Evolutionary conservation across 129 eudicot genomes (phyloP).

Genomic region (Helichrysum umbraculigerum): DNA sequence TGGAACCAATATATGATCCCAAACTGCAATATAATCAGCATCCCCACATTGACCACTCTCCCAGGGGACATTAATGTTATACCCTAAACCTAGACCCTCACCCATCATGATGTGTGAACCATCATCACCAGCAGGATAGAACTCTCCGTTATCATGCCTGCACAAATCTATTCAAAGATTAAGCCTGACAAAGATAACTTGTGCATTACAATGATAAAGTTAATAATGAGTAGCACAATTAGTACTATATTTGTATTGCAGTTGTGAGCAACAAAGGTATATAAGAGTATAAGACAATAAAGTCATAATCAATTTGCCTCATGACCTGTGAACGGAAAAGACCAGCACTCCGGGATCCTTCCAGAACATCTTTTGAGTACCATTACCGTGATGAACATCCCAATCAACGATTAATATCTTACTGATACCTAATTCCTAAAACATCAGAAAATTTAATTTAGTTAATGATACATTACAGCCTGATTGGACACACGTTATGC

Average conservation of each 20-base stretch:
- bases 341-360: slow-evolving; percentile 83
- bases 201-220: too few relatives aligned
- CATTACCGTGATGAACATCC: slow-evolving; percentile 99
- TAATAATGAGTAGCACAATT: too few relatives aligned
- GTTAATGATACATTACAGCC: neutral
- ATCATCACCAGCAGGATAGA: slow-evolving; percentile 77
- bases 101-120: slow-evolving; percentile 84
- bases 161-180: too few relatives aligned
- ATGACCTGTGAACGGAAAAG: slow-evolving; percentile 99
- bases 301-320: too few relatives aligned
- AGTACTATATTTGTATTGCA: too few relatives aligned
- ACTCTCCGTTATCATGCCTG: slow-evolving; percentile 79
- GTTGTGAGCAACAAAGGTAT: too few relatives aligned
- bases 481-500: neutral
- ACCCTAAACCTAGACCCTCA: slow-evolving; percentile 80
- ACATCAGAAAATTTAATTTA: slow-evolving; percentile 9
- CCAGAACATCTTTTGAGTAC: slow-evolving; percentile 86
- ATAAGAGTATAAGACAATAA: too few relatives aligned
- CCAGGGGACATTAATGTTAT: slow-evolving; percentile 96
- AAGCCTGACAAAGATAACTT: too few relatives aligned
- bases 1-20: slow-evolving; percentile 88
- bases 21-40: slow-evolving; percentile 91
- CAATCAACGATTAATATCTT: slow-evolving; percentile 91
- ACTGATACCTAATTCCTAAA: slow-evolving; percentile 72
- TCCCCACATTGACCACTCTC: slow-evolving; percentile 83